Conservation (phyloP, 2,329 filamentous ascomycete genomes). For the Emergomyces pasteurianus region DNA sequence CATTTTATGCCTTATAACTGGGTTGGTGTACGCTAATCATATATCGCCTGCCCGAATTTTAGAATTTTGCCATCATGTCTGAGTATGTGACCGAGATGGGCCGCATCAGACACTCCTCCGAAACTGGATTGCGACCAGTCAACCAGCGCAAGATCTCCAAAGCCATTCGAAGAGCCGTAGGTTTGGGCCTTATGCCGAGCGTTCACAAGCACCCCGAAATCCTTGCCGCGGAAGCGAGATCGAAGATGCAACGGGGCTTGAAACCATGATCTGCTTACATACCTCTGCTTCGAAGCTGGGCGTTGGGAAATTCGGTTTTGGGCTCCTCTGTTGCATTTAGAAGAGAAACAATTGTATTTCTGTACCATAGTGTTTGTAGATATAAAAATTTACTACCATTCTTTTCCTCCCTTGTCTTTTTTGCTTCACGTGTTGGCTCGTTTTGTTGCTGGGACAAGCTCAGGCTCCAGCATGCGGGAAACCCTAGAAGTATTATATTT, state of each 20-base stretch:
- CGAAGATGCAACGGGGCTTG: conserved; percentile 1
- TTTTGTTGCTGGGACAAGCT: neutral
- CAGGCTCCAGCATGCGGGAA: neutral
- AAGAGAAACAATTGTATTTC: neutral
- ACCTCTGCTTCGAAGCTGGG: neutral
- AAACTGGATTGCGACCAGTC: conserved; percentile 69
- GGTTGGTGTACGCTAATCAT: neutral
- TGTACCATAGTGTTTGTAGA: conserved; percentile 3
- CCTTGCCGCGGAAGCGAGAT: conserved; percentile 27
- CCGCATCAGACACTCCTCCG: conserved; percentile 62
- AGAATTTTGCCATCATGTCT: conserved; percentile 89
- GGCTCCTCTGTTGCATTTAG: neutral
- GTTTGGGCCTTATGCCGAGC: conserved; percentile 82
- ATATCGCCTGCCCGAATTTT: conserved; percentile 5
- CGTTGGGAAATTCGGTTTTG: neutral
- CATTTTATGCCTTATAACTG: conserved; percentile 3
- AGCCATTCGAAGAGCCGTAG: conserved; percentile 78
- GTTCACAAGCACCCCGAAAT: conserved; percentile 83
- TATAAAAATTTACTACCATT: neutral
- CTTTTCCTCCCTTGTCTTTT: neutral
- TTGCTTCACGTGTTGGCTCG: neutral
- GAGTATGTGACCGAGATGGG: conserved; percentile 80
- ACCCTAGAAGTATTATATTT: neutral
- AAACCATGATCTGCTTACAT: neutral
- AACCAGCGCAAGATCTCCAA: conserved; percentile 93